Evolutionary conservation across 169 alveolate species (phyloP).

Genomic region (Eimeria necatrix): DNA sequence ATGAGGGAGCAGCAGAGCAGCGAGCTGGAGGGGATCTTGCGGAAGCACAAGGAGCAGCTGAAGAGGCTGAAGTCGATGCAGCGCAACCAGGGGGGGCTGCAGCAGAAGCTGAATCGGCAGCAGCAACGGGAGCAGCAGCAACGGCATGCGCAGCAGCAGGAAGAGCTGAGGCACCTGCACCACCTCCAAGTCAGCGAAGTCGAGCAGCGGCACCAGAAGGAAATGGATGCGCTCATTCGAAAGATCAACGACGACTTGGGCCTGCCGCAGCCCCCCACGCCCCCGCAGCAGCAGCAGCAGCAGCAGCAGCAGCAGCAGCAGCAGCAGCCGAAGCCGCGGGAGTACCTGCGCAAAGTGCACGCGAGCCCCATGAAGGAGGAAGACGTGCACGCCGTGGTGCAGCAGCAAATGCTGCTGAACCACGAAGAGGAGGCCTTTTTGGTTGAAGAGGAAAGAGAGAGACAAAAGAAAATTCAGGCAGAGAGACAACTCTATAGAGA

Average conservation of each 20-base stretch:
- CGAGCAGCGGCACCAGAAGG: not conserved
- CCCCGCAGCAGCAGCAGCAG: not conserved
- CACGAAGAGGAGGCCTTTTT: constrained; percentile 46
- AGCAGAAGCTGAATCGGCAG: not conserved
- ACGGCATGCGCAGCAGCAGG: constrained; percentile 52
- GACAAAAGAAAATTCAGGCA: constrained; percentile 32
- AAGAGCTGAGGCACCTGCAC: constrained; percentile 55
- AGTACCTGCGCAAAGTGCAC: constrained; percentile 61
- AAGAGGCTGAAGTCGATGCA: constrained; percentile 11
- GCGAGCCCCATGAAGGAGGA: constrained; percentile 56
- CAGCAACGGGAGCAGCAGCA: constrained; percentile 17
- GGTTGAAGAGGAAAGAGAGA: constrained; percentile 25
- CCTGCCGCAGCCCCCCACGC: constrained; percentile 18
- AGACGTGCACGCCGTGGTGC: constrained; percentile 58
- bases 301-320: not conserved
- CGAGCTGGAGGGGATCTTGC: constrained; percentile 29
- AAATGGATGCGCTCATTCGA: not conserved
- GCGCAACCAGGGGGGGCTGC: not conserved
- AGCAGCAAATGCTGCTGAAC: constrained; percentile 62
- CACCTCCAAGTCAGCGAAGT: not conserved
- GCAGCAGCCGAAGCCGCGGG: not conserved
- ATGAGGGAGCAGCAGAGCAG: constrained; percentile 17
- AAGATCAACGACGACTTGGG: not conserved
- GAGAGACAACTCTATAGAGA: constrained; percentile 35
- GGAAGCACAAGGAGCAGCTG: not conserved